Evolutionary conservation across 345 rosid species (phyloP).

Genomic region (Corchorus olitorius): DNA sequence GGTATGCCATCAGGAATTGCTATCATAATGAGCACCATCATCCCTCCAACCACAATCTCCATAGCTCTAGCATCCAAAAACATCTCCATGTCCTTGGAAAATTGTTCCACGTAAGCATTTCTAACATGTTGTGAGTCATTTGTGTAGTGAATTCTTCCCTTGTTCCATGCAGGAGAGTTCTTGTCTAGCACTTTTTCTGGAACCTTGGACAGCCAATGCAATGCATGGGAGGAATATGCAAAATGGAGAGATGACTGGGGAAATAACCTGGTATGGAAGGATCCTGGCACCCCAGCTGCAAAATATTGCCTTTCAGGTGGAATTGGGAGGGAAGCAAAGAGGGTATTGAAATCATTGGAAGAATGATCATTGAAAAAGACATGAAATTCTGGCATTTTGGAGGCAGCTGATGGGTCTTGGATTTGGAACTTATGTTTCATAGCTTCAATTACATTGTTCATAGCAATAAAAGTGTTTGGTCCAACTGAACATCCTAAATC

Average conservation of each 20-base stretch:
- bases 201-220: constrained; percentile 26
- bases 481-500: constrained; percentile 76
- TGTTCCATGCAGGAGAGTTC: constrained; percentile 40
- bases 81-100: constrained; percentile 23
- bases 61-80: constrained; percentile 32
- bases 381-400: constrained; percentile 37
- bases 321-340: constrained; percentile 38
- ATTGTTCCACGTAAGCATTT: constrained; percentile 31
- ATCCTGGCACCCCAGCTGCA: constrained; percentile 47
- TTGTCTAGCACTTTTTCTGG: constrained; percentile 35
- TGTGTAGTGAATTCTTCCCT: constrained; percentile 33
- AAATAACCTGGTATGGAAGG: constrained; percentile 44
- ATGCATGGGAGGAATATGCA: constrained; percentile 38
- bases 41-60: constrained; percentile 32
- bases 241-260: constrained; percentile 43
- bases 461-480: constrained; percentile 53
- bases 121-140: constrained; percentile 22
- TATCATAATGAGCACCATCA: constrained; percentile 25
- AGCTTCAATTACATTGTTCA: constrained; percentile 42
- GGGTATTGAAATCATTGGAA: constrained; percentile 61
- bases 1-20: constrained; percentile 36
- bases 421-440: constrained; percentile 30
- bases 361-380: constrained; percentile 53
- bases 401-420: not conserved
- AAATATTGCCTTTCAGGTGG: constrained; percentile 31